Base-by-base conservation (phyloP, 495 filamentous ascomycete genomes). In the Neurospora sp. region DNA sequence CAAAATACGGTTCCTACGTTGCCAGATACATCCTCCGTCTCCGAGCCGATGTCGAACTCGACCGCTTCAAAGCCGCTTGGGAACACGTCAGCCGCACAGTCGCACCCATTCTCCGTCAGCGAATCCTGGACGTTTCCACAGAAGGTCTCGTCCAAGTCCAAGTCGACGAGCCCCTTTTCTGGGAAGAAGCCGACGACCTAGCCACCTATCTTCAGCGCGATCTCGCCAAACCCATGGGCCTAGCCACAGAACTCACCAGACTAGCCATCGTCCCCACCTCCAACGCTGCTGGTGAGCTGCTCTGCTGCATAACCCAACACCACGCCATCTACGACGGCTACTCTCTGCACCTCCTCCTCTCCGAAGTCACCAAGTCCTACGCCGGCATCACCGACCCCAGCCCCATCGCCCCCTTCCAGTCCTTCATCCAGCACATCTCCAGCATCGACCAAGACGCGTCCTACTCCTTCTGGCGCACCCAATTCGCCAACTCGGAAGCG, bases 321-420 rank as follows among this genome's bases (percentile, higher is more conserved):
- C 90, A 92, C 75, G 85, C 87, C 1, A 77, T 92, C 5, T 92
- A 90, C 76, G 90, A 92, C 73, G 89, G 89, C 36, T 92, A 88
- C 88, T 88, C 84, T 13, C 78, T 87, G 59, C 79, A 81, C 4
- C 73, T 88, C 0, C 39, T 77, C 4, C 45, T 78, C 10, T 72
- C 71, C 3, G 71, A 73, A 39, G 71, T 78, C 4, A 70, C 42
- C 3, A 69, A 71, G 2, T 59, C 66, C 15, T 79, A 77, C 43
- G 19, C 40, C 54, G 42, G 45, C n/a, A 21, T 40, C 70, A 39
- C 76, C 2, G 24, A 62, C 5, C 9, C 1, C 6, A 11, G 62
- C 5, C 40, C 73, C n/a, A 59, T 48, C 28, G 80, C 71, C 4
- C 77, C 87, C 6, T 80, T 87, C 69, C 79, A 78, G 69, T 83